These are phyloP conservation scores for Dioscorea dumetorum DNA, from an alignment of 106 monocot species.

Conservation along the genomic window DNA sequence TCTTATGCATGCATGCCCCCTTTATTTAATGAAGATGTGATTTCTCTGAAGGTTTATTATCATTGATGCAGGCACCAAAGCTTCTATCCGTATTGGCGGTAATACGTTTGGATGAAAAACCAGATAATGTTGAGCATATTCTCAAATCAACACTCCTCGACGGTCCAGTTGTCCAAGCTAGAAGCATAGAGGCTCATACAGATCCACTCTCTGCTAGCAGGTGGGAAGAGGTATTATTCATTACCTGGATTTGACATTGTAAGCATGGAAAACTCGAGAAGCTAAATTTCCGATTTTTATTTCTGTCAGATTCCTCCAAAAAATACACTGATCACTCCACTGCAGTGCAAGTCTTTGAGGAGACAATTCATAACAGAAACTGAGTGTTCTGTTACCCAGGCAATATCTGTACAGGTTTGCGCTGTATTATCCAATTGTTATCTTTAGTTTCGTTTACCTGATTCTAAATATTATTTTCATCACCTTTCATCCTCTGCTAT, in stretches of 20 bases:
- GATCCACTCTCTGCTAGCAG: slow-evolving; percentile 61
- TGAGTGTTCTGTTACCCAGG: slow-evolving; percentile 46
- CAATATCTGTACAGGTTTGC: slow-evolving; percentile 60
- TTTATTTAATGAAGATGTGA: background rate
- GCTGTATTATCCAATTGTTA: too few relatives aligned
- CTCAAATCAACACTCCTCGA: slow-evolving; percentile 46
- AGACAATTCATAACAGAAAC: slow-evolving; percentile 61
- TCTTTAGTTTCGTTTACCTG: too few relatives aligned
- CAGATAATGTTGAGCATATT: slow-evolving; percentile 48
- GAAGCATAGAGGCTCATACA: slow-evolving; percentile 13
- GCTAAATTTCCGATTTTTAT: slow-evolving; percentile 3
- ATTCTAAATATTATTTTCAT: too few relatives aligned
- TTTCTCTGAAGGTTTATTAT: slow-evolving; percentile 7
- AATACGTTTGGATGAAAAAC: slow-evolving; percentile 52
- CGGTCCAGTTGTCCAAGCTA: slow-evolving; percentile 13
- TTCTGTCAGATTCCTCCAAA: slow-evolving; percentile 38
- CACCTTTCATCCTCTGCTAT: too few relatives aligned
- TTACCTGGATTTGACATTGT: background rate
- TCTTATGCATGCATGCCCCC: background rate
- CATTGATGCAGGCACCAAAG: slow-evolving; percentile 47
- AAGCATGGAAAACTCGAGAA: background rate
- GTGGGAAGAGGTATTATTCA: slow-evolving; percentile 48
- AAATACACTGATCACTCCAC: slow-evolving; percentile 56
- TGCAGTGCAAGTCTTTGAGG: slow-evolving; percentile 74
- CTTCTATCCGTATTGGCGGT: slow-evolving; percentile 54